phyloP scores from a whole-genome alignment of 768 basidiomycete species.

The Baorangia bicolor region DNA sequence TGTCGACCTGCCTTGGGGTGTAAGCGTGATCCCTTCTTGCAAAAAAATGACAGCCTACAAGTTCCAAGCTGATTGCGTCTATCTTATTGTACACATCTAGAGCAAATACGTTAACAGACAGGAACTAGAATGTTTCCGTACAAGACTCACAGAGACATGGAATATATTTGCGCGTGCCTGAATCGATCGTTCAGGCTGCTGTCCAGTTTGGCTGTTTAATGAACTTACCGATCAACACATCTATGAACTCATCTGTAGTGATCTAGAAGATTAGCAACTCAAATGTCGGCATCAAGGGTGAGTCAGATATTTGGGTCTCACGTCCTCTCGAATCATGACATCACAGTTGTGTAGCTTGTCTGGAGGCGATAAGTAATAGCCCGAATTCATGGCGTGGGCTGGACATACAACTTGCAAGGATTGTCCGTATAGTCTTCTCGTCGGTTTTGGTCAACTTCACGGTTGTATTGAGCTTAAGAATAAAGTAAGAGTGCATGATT shows the following conservation, averaged over 20 bases:
- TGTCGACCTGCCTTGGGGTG: constrained; percentile 53
- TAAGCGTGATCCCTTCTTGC: neutral
- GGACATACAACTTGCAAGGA: constrained; percentile 79
- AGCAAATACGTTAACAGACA: neutral
- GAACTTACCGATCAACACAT: constrained; percentile 83
- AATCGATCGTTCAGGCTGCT: neutral
- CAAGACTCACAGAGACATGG: constrained; percentile 77
- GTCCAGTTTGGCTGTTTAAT: neutral
- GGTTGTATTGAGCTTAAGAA: constrained; percentile 72
- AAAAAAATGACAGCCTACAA: constrained; percentile 25
- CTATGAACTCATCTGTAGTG: constrained; percentile 95
- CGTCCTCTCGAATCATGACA: constrained; percentile 98
- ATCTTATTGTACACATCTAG: constrained; percentile 96
- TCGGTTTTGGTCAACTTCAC: constrained; percentile 94
- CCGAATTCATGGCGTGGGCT: neutral
- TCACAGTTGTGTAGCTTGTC: constrained; percentile 94
- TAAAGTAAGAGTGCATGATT: neutral
- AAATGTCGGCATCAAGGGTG: constrained; percentile 2
- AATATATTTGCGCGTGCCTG: constrained; percentile 91
- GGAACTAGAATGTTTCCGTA: neutral
- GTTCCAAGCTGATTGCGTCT: constrained; percentile 82
- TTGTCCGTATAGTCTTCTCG: constrained; percentile 91
- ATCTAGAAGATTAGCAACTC: constrained; percentile 51
- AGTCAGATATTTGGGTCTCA: constrained; percentile 32
- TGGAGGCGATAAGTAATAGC: constrained; percentile 28